Evolutionary conservation across 1,284 basidiomycete species (phyloP), one percentile per base, ranked within the genome.

Genomic region (Ceratobasidium sp.): DNA sequence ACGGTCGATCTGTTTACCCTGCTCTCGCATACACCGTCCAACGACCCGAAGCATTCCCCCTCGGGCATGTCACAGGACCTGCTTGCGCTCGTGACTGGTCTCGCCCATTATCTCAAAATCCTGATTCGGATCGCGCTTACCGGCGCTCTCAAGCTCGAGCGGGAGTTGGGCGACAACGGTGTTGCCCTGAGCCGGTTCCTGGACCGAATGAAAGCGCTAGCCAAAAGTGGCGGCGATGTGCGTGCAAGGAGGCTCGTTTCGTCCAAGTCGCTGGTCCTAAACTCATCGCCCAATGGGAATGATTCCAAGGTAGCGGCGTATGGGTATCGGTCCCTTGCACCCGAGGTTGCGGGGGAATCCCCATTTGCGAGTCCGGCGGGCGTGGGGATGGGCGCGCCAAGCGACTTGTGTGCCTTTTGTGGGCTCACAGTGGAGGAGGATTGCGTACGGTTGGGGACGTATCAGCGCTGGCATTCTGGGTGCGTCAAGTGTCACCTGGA

Each of bases 21-120:
- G 58, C 86, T 99, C 61, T 97, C 95, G n/a, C 95, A 98, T 82
- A 80, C 81, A 46, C 56, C 56, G 24, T 54, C 58, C 4, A 69
- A 61, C 19, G 74, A 73, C 29, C 89, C 92, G 73, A 86, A 94
- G 79, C 94, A 95, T 90, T 54, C 65, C 34, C 49, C 49, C 11
- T 56, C 48, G 34, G 93, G 93, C 76, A 98, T 98, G 91, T 98
- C 96, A 22, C 95, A 98, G 83, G 97, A 99, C 80, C 86, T 99
- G 8, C 88, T 99, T 43, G 95, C 96, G n/a, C 90, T 99, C 62
- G 97, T 99, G 74, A 99, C 98, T 0, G 97, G 98, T 43, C 87
- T 99, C 37, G 97, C 97, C 3, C 97, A 99, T 83, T 99, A 99
- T 83, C 91, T 99, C 81, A 99, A 99, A 85, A 98, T 99, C 81